Base-by-base conservation (phyloP, 2,329 filamentous ascomycete species). In the Aspergillus luchuensis region DNA sequence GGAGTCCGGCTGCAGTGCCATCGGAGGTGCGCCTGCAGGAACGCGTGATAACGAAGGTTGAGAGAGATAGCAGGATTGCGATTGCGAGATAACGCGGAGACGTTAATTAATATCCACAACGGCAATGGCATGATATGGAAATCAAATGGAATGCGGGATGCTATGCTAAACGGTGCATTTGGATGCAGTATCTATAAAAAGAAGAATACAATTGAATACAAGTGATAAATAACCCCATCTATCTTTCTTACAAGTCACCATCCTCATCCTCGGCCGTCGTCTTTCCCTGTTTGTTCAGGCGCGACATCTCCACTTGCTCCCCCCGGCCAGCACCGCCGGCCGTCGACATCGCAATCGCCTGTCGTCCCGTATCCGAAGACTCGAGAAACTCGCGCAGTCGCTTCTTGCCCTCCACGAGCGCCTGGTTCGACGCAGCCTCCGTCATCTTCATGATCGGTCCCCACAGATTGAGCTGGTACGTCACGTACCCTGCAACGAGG, bases 401-500 rank as follows among this genome's bases (percentile, higher is more conserved):
- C 80, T 95, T 90, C 81, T 97, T 97, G 73, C 91, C 91, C 67
- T 99, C 92, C 68, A 96, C 92, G 30, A 97, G 72, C 7, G 91
- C 95, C 79, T 99, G 95, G 64, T 85, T 84, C 51, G 87, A 89
- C 4, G 95, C 95, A 13, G 95, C 95, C 69, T 95, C 95, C 66
- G 87, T 86, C 91, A 99, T 97, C 73, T 96, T 92, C 68, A 96
- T 82, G 83, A 99, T 98, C 0, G 95, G 95, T 0, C 95, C 95
- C 80, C 96, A 93, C 15, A 99, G 87, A 75, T 98, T 98, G 67
- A 99, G 88, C 36, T 88, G 93, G 78, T 95, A 97, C 4, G 93
- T 95, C 28, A 97, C 83, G 71, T 98, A 99, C 3, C 90, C 91
- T 58, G 86, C 92, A 56, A 90, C 85, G 10, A 83, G 88, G 45